Base-by-base conservation (phyloP, 331 rosid genomes). In the Cucumis variabilis region DNA sequence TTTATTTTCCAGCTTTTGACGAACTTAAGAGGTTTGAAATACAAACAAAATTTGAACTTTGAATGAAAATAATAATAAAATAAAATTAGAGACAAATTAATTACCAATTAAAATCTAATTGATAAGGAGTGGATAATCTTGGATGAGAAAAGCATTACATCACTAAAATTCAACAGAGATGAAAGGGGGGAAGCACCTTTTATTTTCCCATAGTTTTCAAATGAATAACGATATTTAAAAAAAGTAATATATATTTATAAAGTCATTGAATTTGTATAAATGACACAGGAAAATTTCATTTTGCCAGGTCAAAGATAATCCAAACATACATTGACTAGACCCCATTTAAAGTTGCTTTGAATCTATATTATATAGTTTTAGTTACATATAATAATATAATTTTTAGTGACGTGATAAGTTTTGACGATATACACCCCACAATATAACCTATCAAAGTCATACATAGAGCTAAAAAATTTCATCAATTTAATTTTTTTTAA, bases 241-340 rank as follows among this genome's bases (percentile, higher is more conserved):
- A 44, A 69, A 13, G 50, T 13, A 1, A 12, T 0, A 75, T 17
- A 23, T 44, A 44, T 44, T 7, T 41, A 44, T 44, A 75, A 21
- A 13, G 63, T 24, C 24, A 77, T 23, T 23, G 19, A 77, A 77
- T 77, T 50, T 6, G 14, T n/a, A 15, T 78, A 78, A 53, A 51
- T 79, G 84, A 53, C 68, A 79, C 20, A 9, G 10, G 25, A 46
- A 79, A 79, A 53, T 19, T 58, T 51, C 1, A 28, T 11, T 13
- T 81, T 81, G 70, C 71, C 85, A 81, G 60, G 85, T 81, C 70
- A 27, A 81, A 81, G 20, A 55, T 30, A 20, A 55, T 24, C 58
- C 69, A 81, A 81, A 55, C 70, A 60, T 60, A 2, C 27, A 4
- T 81, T 81, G 85, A 58, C 85, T 0, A 58, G 51, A 55, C 85